Evolutionary conservation across 352 stramenopile genomes (phyloP).

Genomic region (Elongisporangium senticosum): DNA sequence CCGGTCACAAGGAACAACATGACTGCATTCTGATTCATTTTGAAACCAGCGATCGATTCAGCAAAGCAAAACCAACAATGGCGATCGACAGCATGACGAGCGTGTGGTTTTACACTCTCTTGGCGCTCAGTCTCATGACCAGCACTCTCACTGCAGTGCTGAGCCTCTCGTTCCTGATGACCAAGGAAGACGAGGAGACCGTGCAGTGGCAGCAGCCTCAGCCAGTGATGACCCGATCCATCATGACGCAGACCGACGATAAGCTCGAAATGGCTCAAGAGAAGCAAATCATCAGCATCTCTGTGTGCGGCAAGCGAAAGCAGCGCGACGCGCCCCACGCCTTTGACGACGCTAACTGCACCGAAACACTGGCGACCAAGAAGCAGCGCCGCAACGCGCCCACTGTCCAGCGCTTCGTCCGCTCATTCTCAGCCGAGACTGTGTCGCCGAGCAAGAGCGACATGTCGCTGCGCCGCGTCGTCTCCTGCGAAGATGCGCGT

Average conservation of each 20-base stretch:
- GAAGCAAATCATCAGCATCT: not conserved
- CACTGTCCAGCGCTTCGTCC: conserved; percentile 4
- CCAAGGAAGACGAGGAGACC: not conserved
- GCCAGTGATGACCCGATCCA: conserved; percentile 1
- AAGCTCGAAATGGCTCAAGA: not conserved
- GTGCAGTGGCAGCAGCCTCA: not conserved
- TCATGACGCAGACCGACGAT: conserved; percentile 1
- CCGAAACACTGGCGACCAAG: conserved; percentile 3
- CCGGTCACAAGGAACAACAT: conserved; percentile 10
- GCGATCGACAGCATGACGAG: not conserved
- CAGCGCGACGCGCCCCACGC: conserved; percentile 9
- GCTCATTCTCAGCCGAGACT: conserved; percentile 9
- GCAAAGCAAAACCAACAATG: conserved; percentile 4
- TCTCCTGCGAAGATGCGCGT: conserved; percentile 12
- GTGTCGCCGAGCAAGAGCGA: not conserved
- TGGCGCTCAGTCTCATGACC: not conserved
- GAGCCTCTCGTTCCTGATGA: not conserved
- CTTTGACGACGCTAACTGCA: conserved; percentile 11
- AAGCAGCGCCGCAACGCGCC: conserved; percentile 13
- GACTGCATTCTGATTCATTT: not conserved
- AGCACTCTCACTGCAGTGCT: not conserved
- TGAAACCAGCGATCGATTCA: conserved; percentile 1
- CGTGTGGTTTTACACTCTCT: not conserved
- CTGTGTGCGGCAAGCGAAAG: conserved; percentile 26
- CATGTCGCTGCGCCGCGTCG: conserved; percentile 15